These are phyloP conservation scores for Carex sylvatica DNA, from an alignment of 202 grass and related monocot genomes.

Conservation along the genomic window DNA sequence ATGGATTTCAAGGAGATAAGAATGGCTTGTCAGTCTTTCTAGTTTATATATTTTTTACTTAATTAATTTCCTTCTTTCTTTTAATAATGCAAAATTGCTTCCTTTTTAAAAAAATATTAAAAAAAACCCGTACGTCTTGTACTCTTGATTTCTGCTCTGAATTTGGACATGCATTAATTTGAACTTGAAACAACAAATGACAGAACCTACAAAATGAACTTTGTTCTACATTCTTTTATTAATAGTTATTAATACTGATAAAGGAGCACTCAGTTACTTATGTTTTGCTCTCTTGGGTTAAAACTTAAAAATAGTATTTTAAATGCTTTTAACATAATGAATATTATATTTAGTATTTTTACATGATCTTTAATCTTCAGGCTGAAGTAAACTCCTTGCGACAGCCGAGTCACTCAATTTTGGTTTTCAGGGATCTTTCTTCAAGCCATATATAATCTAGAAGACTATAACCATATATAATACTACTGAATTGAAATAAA, in stretches of 20 bases:
- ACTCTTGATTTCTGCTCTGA: not conserved
- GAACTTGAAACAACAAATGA: no score
- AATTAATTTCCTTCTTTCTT: not conserved
- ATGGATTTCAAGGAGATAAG: slow-evolving; percentile 92
- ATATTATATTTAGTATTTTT: no score
- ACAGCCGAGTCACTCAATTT: slow-evolving; percentile 59
- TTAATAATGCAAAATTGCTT: not conserved
- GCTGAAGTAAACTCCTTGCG: slow-evolving; percentile 98
- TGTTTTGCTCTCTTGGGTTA: not conserved
- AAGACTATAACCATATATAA: no score
- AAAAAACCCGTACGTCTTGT: not conserved
- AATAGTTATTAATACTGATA: not conserved
- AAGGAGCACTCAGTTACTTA: not conserved
- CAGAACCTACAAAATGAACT: no score
- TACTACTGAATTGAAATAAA: slow-evolving; percentile 10
- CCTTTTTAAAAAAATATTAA: not conserved
- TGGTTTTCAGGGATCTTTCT: slow-evolving; percentile 73
- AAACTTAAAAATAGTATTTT: not conserved
- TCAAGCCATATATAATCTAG: slow-evolving; percentile 52
- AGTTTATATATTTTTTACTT: not conserved
- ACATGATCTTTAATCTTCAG: slow-evolving; percentile 45
- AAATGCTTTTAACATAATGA: no score
- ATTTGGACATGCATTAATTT: no score
- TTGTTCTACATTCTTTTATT: not conserved
- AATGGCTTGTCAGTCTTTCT: slow-evolving; percentile 86